Evolutionary conservation across 179 eudicot genomes (phyloP).

Genomic region (Spinacia oleracea): DNA sequence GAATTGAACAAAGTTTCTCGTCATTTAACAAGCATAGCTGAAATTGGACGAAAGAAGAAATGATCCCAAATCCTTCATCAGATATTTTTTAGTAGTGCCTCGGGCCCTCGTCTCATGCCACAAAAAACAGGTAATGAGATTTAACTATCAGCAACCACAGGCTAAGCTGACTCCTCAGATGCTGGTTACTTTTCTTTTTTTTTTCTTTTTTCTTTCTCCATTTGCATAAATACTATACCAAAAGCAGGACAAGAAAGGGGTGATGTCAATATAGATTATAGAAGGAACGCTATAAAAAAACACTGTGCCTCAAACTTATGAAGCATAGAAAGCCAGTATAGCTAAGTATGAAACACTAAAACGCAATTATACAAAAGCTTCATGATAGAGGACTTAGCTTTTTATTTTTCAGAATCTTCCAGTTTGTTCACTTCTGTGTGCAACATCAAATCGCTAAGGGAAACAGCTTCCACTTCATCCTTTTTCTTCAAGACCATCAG

Average conservation of each 20-base stretch:
- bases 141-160: too few relatives aligned
- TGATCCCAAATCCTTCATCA: not conserved
- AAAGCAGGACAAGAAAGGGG: not conserved
- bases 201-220: not conserved
- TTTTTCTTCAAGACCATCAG: not conserved
- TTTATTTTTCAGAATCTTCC: not conserved
- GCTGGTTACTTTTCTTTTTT: not conserved
- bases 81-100: not conserved
- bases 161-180: too few relatives aligned
- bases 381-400: not conserved
- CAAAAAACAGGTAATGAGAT: not conserved
- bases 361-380: not conserved
- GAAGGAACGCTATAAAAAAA: not conserved
- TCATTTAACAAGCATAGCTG: not conserved
- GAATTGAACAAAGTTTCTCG: not conserved
- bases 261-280: not conserved
- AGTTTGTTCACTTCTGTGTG: not conserved
- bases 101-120: not conserved
- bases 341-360: not conserved
- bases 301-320: not conserved
- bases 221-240: not conserved
- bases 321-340: conserved; percentile 6
- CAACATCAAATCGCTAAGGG: not conserved
- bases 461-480: not conserved
- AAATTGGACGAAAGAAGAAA: not conserved